Percentiles rank a stretch among this genome's conserved stretches.
Evolutionary conservation across 1,139 yeast genomes (phyloP).

Genomic region (Candida freyschussii): DNA sequence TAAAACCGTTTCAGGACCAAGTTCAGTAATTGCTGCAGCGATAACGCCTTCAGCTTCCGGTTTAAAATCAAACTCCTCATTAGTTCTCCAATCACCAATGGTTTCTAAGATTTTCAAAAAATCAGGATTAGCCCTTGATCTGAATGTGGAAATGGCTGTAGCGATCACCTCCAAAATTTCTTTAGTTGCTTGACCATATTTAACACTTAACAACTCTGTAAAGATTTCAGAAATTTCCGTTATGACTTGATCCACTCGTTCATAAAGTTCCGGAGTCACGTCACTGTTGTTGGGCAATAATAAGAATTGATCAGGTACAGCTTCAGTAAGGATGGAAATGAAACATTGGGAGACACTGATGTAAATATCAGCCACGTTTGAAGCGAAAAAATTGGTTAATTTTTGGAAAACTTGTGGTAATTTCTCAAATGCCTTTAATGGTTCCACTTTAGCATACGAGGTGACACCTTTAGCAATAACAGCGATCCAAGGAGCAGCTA

Average conservation of each 20-base stretch:
- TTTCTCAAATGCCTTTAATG: conserved; percentile 50
- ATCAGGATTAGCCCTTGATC: conserved; percentile 69
- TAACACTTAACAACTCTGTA: conserved; percentile 61
- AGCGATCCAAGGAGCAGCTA: conserved; percentile 94
- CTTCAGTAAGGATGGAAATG: conserved; percentile 65
- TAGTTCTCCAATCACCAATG: conserved; percentile 83
- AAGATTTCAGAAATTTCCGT: conserved; percentile 49
- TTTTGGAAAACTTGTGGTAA: conserved; percentile 54
- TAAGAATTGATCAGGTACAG: conserved; percentile 56
- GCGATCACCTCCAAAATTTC: conserved; percentile 68
- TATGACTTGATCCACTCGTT: conserved; percentile 53
- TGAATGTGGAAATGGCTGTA: conserved; percentile 59
- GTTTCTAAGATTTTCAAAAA: conserved; percentile 60
- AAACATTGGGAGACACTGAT: conserved; percentile 83
- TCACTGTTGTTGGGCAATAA: conserved; percentile 43
- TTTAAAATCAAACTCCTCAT: conserved; percentile 70
- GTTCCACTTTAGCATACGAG: conserved; percentile 58
- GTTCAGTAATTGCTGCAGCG: conserved; percentile 67
- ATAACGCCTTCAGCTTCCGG: conserved; percentile 77
- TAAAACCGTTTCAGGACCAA: conserved; percentile 86
- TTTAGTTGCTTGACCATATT: conserved; percentile 71
- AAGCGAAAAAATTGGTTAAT: conserved; percentile 56
- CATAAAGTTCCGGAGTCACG: conserved; percentile 43
- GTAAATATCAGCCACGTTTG: conserved; percentile 65
- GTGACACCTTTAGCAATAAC: conserved; percentile 84